These are phyloP conservation scores for Arthrobotrys musiformis DNA, from an alignment of 2,329 filamentous ascomycete genomes.

Conservation along the genomic window DNA sequence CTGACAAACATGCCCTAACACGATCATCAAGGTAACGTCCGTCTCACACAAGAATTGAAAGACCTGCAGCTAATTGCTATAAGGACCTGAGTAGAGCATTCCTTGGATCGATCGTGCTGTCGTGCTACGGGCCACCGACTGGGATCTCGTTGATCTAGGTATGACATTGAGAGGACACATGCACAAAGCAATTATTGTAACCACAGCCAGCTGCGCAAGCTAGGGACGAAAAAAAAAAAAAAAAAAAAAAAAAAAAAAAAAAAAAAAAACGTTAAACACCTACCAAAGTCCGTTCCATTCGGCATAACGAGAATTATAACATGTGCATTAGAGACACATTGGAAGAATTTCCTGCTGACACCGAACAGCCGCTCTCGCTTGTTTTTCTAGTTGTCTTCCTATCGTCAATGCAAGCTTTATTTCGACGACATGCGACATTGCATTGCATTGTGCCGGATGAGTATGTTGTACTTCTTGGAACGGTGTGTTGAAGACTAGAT, in stretches of 20 bases:
- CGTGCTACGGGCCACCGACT: background rate
- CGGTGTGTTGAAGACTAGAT: background rate
- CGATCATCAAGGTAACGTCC: background rate
- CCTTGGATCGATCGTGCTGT: background rate
- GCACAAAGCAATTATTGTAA: background rate
- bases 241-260: background rate
- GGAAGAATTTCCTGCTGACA: slow-evolving; percentile 21
- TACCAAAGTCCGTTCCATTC: background rate
- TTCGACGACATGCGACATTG: slow-evolving; percentile 25
- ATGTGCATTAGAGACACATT: background rate
- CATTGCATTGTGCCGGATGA: no score
- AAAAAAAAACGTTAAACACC: no score
- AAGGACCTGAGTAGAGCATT: background rate
- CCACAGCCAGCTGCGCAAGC: no score
- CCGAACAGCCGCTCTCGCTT: slow-evolving; percentile 32
- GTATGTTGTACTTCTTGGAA: no score
- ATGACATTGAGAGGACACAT: background rate
- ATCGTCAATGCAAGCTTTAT: slow-evolving; percentile 9
- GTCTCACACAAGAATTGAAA: background rate
- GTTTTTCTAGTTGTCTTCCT: background rate
- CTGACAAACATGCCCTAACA: background rate
- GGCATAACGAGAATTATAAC: background rate
- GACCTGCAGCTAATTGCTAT: background rate
- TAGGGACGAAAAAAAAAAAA: background rate
- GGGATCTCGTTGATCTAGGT: background rate